Evolutionary conservation across 1,284 basidiomycete genomes (phyloP), one percentile per base, ranked within the genome.

Genomic region (Exobasidium cylindrosporum): DNA sequence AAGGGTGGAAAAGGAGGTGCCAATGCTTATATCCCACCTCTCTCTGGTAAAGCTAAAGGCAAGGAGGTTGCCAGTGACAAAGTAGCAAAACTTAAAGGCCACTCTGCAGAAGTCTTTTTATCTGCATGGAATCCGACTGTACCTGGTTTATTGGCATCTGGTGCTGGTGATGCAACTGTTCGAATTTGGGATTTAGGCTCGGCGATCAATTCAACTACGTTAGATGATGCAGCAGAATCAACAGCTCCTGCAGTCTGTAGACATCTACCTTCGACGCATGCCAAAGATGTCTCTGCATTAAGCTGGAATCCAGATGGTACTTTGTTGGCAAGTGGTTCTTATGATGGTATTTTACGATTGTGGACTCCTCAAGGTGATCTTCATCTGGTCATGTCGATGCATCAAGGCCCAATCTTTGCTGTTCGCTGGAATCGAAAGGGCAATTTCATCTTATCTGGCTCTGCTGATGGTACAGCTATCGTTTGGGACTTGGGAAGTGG

Each of bases 291-390:
- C 30, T 70, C 75, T 30, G 72, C 78, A 14, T 64, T 80, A 14
- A 74, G 73, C 28, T 80, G 78, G 78, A 80, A 80, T n/a, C 73
- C 76, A 4, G 78, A 78, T 40, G 78, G 78, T 10, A 80, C 77
- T 17, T 69, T 80, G 13, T 70, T 80, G 2, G 78, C 78, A 0
- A 73, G 72, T 4, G 76, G 78, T 40, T 78, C 76, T 4, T 73
- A 80, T 66, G 78, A 80, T 43, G 78, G 78, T 30, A 80, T 80
- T 52, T 63, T 80, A 23, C 71, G 78, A 10, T 64, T 80, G 23
- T 80, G 78, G 78, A 80, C 78, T 5, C 77, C 78, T 4, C 77
- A 80, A 44, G 78, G 78, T 26, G 78, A 80, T 46, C 62, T 80
- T 32, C 75, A 77, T 58, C 69, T 78, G 28, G 78, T 80, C 64